Conservation (phyloP, 2,329 filamentous ascomycete species). For the Xylariaceae sp. region DNA sequence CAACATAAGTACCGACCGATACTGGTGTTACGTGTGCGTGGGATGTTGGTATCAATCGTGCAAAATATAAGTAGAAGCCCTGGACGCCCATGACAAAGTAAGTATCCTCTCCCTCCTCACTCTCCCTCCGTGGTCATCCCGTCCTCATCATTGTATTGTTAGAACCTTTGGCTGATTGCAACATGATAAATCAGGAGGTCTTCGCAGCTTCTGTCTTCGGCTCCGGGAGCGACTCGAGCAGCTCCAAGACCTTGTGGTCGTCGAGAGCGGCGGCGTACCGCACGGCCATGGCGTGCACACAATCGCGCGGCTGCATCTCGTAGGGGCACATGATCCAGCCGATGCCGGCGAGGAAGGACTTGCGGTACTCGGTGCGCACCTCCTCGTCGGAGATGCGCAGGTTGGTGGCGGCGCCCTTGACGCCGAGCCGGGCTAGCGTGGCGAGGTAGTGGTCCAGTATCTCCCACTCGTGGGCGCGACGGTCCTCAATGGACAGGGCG, state of each 20-base stretch:
- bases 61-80: no score
- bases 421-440: slow-evolving; percentile 22
- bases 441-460: slow-evolving; percentile 32
- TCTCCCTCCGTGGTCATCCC: no score
- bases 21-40: no score
- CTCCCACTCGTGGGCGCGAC: slow-evolving; percentile 30
- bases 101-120: no score
- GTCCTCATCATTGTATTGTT: no score
- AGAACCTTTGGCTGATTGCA: no score
- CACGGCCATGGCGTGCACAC: slow-evolving; percentile 30
- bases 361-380: slow-evolving; percentile 29
- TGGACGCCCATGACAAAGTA: no score
- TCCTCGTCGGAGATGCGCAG: slow-evolving; percentile 26
- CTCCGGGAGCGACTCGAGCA: slow-evolving; percentile 28
- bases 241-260: slow-evolving; percentile 31
- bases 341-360: slow-evolving; percentile 30
- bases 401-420: slow-evolving; percentile 19
- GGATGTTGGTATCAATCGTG: no score
- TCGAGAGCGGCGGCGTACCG: slow-evolving; percentile 30
- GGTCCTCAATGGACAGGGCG: slow-evolving; percentile 30
- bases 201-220: no score
- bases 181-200: no score
- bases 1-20: no score
- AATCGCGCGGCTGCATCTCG: slow-evolving; percentile 32
- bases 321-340: slow-evolving; percentile 33